Evolutionary conservation across 75 land plant species (phyloP).

Genomic region (Pinus albicaulis): DNA sequence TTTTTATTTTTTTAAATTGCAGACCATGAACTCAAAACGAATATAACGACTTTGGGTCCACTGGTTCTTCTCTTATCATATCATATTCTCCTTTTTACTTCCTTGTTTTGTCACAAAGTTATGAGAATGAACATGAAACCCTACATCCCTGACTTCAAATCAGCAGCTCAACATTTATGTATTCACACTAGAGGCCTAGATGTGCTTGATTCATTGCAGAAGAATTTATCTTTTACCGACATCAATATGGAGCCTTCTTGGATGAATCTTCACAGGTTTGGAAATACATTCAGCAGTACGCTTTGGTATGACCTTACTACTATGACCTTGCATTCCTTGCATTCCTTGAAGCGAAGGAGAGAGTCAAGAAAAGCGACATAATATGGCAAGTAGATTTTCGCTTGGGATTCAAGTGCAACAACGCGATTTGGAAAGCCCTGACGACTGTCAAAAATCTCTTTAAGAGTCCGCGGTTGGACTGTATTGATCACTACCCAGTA

Average conservation of each 20-base stretch:
- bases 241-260: conserved; percentile 71
- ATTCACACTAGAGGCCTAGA: conserved; percentile 34
- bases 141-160: conserved; percentile 36
- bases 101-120: conserved; percentile 21
- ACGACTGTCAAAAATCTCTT: conserved; percentile 26
- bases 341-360: conserved; percentile 71
- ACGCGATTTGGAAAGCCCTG: conserved; percentile 65
- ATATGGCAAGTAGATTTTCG: conserved; percentile 83
- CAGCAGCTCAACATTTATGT: conserved; percentile 32
- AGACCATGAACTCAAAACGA: conserved; percentile 38
- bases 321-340: conserved; percentile 72
- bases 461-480: conserved; percentile 52
- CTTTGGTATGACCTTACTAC: conserved; percentile 82
- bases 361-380: conserved; percentile 54
- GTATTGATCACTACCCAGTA: conserved; percentile 51
- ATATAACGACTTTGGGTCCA: conserved; percentile 45
- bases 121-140: conserved; percentile 31
- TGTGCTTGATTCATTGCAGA: conserved; percentile 49
- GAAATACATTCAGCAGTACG: conserved; percentile 78
- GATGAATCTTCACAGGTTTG: conserved; percentile 61
- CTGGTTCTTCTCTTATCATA: conserved; percentile 36
- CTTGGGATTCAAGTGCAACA: conserved; percentile 88
- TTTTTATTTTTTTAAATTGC: no score
- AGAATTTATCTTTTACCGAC: conserved; percentile 54
- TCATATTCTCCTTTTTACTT: conserved; percentile 28